Evolutionary conservation across 257 asterid species (phyloP).

Genomic region (Solanum habrochaites): DNA sequence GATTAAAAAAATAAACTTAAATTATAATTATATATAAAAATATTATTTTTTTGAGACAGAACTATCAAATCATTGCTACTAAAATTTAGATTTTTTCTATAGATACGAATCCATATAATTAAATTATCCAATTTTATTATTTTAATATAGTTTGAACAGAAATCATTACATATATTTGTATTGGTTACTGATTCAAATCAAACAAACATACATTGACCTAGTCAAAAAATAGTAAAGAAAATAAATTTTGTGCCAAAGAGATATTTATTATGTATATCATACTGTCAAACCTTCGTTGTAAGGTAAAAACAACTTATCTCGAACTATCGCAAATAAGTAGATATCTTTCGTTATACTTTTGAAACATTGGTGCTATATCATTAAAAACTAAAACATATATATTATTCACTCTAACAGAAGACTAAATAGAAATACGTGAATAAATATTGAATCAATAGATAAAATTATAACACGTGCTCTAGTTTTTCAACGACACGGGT

Average conservation of each 20-base stretch:
- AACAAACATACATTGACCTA: neutral
- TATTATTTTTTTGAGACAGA: neutral
- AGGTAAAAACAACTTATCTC: no score
- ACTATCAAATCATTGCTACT: neutral
- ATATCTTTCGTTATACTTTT: no score
- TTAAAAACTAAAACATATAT: no score
- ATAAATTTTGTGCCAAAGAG: neutral
- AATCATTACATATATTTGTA: neutral
- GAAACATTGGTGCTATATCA: accelerated
- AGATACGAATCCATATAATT: neutral
- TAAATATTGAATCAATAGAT: no score
- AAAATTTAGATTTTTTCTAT: neutral
- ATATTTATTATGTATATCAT: neutral
- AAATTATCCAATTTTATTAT: neutral
- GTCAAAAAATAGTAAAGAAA: neutral
- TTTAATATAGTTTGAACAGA: neutral
- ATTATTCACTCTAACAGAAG: no score
- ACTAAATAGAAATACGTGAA: no score
- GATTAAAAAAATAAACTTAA: neutral
- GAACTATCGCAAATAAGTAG: no score
- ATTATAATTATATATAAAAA: neutral
- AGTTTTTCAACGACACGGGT: accelerated
- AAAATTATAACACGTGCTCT: no score
- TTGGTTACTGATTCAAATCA: neutral
- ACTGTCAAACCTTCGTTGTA: neutral